Percentiles rank a stretch among this genome's conserved stretches.
Evolutionary conservation across 23 red algal genomes (phyloP).

Genomic region (Gracilaria caudata): DNA sequence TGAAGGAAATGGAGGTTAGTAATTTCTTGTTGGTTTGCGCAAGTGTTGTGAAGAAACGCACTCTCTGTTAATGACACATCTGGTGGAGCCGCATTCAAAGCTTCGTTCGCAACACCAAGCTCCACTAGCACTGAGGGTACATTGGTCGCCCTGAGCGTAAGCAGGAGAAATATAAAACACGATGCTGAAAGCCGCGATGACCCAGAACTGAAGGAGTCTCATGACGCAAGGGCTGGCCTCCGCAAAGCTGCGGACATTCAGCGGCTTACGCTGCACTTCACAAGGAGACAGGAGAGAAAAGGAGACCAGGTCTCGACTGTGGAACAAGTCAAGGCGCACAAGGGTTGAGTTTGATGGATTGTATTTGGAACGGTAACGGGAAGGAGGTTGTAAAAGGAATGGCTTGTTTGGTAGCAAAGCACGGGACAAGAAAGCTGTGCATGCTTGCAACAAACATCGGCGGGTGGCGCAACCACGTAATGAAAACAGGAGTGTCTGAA

Average conservation of each 20-base stretch:
- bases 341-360: background rate
- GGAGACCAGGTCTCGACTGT: background rate
- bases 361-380: background rate
- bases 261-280: background rate
- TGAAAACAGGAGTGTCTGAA: background rate
- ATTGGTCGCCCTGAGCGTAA: background rate
- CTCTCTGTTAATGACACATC: slow-evolving; percentile 36
- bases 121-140: slow-evolving; percentile 45
- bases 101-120: slow-evolving; percentile 25
- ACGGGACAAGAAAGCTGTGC: background rate
- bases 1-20: background rate
- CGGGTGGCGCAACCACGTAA: background rate
- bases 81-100: slow-evolving; percentile 22
- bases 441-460: slow-evolving; percentile 25
- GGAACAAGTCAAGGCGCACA: background rate
- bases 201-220: background rate
- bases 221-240: slow-evolving; percentile 1
- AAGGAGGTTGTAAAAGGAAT: background rate
- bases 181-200: background rate
- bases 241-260: slow-evolving; percentile 4
- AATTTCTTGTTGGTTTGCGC: background rate
- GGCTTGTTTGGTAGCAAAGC: background rate
- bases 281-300: background rate
- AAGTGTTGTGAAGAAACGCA: slow-evolving; percentile 14
- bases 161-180: background rate